A percentile compares a stretch with the other conserved stretches of the same genome.
phyloP scores from a whole-genome alignment of 1,284 basidiomycete genomes.

The Peniophora sp. region DNA sequence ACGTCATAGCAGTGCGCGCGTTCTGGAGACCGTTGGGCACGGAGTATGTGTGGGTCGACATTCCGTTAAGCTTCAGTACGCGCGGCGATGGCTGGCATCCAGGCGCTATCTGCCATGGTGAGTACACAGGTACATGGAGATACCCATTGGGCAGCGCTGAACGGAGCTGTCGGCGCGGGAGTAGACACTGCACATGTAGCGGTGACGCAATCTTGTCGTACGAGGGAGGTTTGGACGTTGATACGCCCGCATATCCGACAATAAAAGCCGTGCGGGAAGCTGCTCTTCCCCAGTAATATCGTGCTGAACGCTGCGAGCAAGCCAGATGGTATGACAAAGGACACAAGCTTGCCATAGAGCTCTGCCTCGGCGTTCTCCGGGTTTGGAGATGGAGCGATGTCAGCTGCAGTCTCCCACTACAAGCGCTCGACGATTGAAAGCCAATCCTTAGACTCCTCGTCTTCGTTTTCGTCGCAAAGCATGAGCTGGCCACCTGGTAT shows the following conservation, averaged over 20 bases:
- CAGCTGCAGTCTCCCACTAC: constrained; percentile 24
- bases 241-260: constrained; percentile 32
- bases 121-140: no score
- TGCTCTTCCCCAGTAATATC: constrained; percentile 9
- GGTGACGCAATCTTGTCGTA: constrained; percentile 29
- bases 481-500: constrained; percentile 28
- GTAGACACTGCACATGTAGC: constrained; percentile 14
- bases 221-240: constrained; percentile 30
- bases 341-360: not conserved
- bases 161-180: not conserved
- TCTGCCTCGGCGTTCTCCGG: not conserved
- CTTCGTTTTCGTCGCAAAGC: constrained; percentile 8
- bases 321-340: constrained; percentile 1
- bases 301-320: constrained; percentile 14
- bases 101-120: not conserved
- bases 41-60: constrained; percentile 26
- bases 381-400: not conserved
- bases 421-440: constrained; percentile 13
- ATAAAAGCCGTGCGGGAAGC: constrained; percentile 26
- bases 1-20: no score
- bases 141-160: not conserved
- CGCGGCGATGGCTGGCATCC: not conserved
- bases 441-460: constrained; percentile 2
- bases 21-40: no score
- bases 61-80: constrained; percentile 19